These are phyloP conservation scores for Penstemon barbatus DNA, from an alignment of 257 asterid species.

Conservation along the genomic window DNA sequence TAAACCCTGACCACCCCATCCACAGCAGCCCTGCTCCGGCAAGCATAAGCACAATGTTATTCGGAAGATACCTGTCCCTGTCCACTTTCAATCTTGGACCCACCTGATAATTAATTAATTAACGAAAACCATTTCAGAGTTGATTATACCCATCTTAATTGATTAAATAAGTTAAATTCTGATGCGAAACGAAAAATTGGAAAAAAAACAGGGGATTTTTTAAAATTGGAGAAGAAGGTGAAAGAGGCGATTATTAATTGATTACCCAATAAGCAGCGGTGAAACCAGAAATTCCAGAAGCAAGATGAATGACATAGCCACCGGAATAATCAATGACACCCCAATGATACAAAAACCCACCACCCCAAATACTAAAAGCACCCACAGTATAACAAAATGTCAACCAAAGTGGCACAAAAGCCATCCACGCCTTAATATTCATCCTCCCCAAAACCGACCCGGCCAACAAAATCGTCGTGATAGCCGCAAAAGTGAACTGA, in stretches of 20 bases:
- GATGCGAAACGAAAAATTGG: too few relatives aligned
- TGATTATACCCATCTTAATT: too few relatives aligned
- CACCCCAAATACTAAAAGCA: constrained; percentile 88
- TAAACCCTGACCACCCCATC: constrained; percentile 99
- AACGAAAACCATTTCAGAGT: too few relatives aligned
- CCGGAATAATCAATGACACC: constrained; percentile 95
- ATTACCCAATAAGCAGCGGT: constrained; percentile 91
- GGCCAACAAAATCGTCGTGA: constrained; percentile 68
- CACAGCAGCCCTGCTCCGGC: constrained; percentile 91
- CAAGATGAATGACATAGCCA: constrained; percentile 82
- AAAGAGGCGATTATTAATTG: not conserved
- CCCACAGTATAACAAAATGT: constrained; percentile 82
- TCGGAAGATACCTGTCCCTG: constrained; percentile 84
- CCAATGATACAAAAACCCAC: constrained; percentile 89
- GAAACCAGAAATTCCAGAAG: constrained; percentile 92
- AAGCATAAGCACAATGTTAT: constrained; percentile 74
- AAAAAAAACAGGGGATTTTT: too few relatives aligned
- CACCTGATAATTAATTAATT: constrained; percentile 40
- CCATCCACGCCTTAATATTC: constrained; percentile 97
- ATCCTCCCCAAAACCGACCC: constrained; percentile 85
- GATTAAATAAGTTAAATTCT: too few relatives aligned
- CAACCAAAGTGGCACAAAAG: constrained; percentile 89
- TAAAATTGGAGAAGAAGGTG: not conserved
- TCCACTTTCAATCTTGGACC: constrained; percentile 86
- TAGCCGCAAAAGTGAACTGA: constrained; percentile 84